Evolutionary conservation across 805 yeast genomes (phyloP).

Genomic region (Cephaloascus albidus): DNA sequence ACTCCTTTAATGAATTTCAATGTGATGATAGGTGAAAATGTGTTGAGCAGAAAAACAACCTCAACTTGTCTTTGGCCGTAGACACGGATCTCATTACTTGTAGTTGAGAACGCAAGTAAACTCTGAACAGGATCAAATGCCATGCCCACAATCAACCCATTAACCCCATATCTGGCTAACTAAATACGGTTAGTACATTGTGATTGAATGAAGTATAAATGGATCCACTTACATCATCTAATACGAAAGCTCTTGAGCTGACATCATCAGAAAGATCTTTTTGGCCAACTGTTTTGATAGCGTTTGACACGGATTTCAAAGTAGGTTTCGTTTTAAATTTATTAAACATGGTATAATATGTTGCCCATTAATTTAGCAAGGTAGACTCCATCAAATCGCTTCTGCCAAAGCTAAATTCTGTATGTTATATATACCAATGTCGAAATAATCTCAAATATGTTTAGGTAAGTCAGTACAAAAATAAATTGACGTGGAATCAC

Average conservation of each 20-base stretch:
- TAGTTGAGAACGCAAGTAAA: conserved; percentile 73
- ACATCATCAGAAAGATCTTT: conserved; percentile 19
- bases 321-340: background rate
- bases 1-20: conserved; percentile 71
- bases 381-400: no score
- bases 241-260: conserved; percentile 12
- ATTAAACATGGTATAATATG: conserved; percentile 1
- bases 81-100: conserved; percentile 59
- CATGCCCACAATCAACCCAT: conserved; percentile 54
- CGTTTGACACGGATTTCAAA: conserved; percentile 4
- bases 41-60: conserved; percentile 46
- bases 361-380: no score
- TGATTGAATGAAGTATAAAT: no score
- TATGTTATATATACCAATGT: no score
- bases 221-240: conserved; percentile 11
- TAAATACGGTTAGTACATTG: background rate
- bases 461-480: no score
- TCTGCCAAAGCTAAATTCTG: no score
- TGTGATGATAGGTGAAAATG: conserved; percentile 39
- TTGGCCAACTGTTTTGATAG: conserved; percentile 4
- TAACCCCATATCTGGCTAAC: conserved; percentile 41
- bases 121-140: conserved; percentile 89
- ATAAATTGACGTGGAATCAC: no score
- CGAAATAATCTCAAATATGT: no score
- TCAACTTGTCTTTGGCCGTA: conserved; percentile 81